A percentile compares a stretch with the other conserved stretches of the same genome.
Evolutionary conservation across 306 rosid species (phyloP).

Genomic region (Chamaecrista fasciculata): DNA sequence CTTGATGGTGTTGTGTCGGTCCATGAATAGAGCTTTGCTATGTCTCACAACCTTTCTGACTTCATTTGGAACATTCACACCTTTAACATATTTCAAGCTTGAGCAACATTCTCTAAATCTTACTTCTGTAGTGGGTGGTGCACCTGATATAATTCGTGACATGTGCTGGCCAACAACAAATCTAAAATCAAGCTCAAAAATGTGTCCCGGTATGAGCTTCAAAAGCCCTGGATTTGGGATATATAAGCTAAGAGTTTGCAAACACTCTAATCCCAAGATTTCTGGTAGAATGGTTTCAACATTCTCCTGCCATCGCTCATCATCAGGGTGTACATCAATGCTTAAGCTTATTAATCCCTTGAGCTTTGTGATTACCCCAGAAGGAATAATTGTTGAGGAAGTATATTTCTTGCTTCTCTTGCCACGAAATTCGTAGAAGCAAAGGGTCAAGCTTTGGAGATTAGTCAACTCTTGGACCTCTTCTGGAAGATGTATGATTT

Average conservation of each 20-base stretch:
- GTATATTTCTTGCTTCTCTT: neutral
- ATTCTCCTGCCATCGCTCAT: neutral
- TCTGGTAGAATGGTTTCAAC: neutral
- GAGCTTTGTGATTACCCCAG: neutral
- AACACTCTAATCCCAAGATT: neutral
- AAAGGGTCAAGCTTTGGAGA: conserved; percentile 6
- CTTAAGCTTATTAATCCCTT: neutral
- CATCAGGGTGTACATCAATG: conserved; percentile 22
- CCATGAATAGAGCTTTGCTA: neutral
- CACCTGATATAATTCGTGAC: conserved; percentile 20
- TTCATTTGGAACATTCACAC: neutral
- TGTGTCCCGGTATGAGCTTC: neutral
- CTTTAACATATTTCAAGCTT: conserved; percentile 20
- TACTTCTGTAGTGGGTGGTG: neutral
- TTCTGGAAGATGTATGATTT: neutral
- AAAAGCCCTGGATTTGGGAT: neutral
- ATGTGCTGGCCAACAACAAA: conserved; percentile 12
- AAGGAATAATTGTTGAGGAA: neutral
- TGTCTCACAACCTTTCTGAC: neutral
- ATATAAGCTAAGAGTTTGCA: neutral
- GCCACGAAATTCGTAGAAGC: neutral
- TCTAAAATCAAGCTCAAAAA: neutral
- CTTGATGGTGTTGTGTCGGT: neutral
- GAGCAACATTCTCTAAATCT: neutral
- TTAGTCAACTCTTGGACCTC: neutral